Base-by-base conservation (phyloP, 2,329 filamentous ascomycete species). In the Claviceps lovelessii region DNA sequence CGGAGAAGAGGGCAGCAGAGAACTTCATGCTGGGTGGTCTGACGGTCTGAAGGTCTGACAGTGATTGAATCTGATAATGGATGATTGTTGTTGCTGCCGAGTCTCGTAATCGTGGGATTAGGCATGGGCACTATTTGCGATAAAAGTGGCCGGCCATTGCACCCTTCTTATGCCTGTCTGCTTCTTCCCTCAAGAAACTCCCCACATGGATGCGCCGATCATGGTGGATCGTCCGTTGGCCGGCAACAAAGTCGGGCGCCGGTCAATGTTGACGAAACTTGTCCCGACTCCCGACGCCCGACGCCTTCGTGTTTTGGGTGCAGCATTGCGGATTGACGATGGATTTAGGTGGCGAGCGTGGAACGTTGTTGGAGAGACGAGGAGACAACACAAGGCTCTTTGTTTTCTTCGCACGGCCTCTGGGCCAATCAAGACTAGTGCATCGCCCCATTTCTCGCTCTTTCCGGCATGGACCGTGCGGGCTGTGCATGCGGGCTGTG, bases 1-100 rank as follows among this genome's bases (percentile, higher is more conserved):
- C 59, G 54, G 62, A 59, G 55, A 60, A 58, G 48, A 64, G 45
- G 57, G 61, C 56, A 54, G 62, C 35, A 33, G 60, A 61, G 59
- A 65, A 55, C 61, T 66, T 65, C 65, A 67, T 67, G 45, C 68
- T 67, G 47, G n/a, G n/a, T n/a, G n/a, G n/a, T n/a, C n/a, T n/a
- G 23, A 3, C 3, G 23, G 2, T 23, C 23, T 23, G 23, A 23
- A 1, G 23, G 23, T 23, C 49, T 61, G 58, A 44, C 51, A 53
- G 17, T 51, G 23, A 19, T 15, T 37, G 35, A n/a, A n/a, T 37
- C 15, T 17, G 37, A 13, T n/a, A 15, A 31, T 45, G 1, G 48
- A n/a, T 47, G 23, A 7, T 17, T 31, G 46, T 37, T 37, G 23
- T 37, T 10, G 35, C 35, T 37, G 35, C 35, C 8, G 31, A 33